Percentiles rank a stretch among this genome's conserved stretches.
phyloP scores from a whole-genome alignment of 768 basidiomycete species.

The Pisolithus microcarpus region DNA sequence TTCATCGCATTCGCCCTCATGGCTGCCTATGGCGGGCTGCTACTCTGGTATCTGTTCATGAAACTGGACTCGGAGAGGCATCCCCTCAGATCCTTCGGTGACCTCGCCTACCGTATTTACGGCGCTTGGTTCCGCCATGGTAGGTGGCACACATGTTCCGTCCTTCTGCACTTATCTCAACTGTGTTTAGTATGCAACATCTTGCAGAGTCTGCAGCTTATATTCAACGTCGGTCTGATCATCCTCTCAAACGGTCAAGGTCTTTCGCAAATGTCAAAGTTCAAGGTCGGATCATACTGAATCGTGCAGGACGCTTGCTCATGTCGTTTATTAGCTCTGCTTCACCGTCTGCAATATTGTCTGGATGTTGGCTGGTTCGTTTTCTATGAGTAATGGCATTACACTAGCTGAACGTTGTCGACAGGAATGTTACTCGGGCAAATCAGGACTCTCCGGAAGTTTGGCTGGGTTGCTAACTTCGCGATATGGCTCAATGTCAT shows the following conservation, averaged over 20 bases:
- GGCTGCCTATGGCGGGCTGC: constrained; percentile 48
- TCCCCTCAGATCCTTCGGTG: constrained; percentile 44
- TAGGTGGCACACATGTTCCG: constrained; percentile 3
- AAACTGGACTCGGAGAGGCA: constrained; percentile 50
- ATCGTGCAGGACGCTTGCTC: not conserved
- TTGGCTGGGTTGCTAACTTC: constrained; percentile 44
- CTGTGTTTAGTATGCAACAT: constrained; percentile 31
- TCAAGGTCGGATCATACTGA: constrained; percentile 28
- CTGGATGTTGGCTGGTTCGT: constrained; percentile 37
- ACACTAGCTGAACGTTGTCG: not conserved
- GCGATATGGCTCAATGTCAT: constrained; percentile 49
- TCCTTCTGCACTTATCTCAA: not conserved
- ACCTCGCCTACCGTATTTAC: constrained; percentile 50
- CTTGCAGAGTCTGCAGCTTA: constrained; percentile 49
- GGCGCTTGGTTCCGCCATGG: constrained; percentile 40
- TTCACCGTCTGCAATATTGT: constrained; percentile 53
- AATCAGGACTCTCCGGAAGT: constrained; percentile 48
- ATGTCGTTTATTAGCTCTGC: constrained; percentile 35
- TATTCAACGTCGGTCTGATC: constrained; percentile 42
- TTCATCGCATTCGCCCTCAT: constrained; percentile 24
- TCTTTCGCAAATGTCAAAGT: constrained; percentile 43
- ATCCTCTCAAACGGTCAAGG: constrained; percentile 40
- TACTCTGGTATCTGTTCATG: constrained; percentile 50
- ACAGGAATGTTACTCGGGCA: constrained; percentile 52
- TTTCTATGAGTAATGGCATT: not conserved